Evolutionary conservation across 768 basidiomycete genomes (phyloP).

Genomic region (Suillus occidentalis): DNA sequence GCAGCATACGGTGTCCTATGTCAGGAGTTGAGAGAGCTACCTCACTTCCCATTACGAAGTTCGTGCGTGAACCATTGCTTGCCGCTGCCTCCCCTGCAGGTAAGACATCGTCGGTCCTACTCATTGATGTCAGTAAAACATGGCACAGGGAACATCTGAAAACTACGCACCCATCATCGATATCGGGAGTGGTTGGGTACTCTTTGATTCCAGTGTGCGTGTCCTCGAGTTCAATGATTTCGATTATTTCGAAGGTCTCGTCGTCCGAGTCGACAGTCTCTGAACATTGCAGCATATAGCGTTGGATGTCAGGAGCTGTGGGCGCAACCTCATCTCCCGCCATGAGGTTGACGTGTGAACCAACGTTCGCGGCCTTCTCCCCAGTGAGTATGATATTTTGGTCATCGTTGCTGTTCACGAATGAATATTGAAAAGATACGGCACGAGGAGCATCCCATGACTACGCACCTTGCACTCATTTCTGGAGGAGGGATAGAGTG

Average conservation of each 20-base stretch:
- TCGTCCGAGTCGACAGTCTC: constrained; percentile 27
- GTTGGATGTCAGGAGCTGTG: constrained; percentile 24
- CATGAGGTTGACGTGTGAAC: constrained; percentile 38
- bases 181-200: constrained; percentile 11
- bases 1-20: no score
- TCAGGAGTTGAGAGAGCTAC: constrained; percentile 18
- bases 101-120: constrained; percentile 19
- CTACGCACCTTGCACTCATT: background rate
- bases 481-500: constrained; percentile 10
- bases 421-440: background rate
- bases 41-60: constrained; percentile 34
- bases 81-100: constrained; percentile 40
- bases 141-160: constrained; percentile 24
- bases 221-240: constrained; percentile 34
- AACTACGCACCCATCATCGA: background rate
- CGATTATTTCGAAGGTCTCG: constrained; percentile 23
- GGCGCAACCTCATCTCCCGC: constrained; percentile 28
- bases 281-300: constrained; percentile 29
- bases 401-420: background rate
- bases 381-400: constrained; percentile 39
- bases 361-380: constrained; percentile 35
- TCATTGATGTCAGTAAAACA: background rate
- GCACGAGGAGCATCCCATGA: no score
- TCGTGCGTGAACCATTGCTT: constrained; percentile 30
- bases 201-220: constrained; percentile 17